phyloP scores from a whole-genome alignment of 371 early-diverging fungal species.

The Rhizopus stolonifer region DNA sequence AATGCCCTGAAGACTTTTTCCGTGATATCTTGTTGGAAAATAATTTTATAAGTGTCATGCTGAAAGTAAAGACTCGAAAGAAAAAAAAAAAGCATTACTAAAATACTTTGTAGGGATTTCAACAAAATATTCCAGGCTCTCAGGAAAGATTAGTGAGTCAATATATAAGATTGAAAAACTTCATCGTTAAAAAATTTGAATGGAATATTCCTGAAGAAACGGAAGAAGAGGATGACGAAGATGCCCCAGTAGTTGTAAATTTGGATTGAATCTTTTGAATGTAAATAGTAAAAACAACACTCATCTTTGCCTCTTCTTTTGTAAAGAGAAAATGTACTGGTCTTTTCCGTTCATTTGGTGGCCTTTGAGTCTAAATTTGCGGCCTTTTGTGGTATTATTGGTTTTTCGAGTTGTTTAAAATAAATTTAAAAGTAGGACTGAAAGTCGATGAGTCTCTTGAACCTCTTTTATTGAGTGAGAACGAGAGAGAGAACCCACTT shows the following conservation, averaged over 20 bases:
- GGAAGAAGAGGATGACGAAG: conserved; percentile 61
- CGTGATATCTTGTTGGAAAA: conserved; percentile 68
- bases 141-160: conserved; percentile 23
- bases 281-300: no score
- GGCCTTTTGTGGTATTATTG: no score
- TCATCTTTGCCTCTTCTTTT: no score
- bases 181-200: conserved; percentile 45
- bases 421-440: no score
- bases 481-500: no score
- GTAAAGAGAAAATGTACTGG: no score
- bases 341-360: no score
- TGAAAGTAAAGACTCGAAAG: conserved; percentile 43
- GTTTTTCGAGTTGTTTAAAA: no score
- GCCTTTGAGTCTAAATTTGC: no score
- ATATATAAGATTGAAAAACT: conserved; percentile 35
- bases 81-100: neutral
- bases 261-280: neutral
- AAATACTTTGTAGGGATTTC: conserved; percentile 24
- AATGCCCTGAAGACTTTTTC: conserved; percentile 84
- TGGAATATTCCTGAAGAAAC: conserved; percentile 51
- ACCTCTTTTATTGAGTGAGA: no score
- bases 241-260: conserved; percentile 67
- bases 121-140: conserved; percentile 32
- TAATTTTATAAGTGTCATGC: conserved; percentile 62
- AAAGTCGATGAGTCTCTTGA: no score